Base-by-base conservation (phyloP, 805 yeast genomes). In the Saccharomycopsis microspora region DNA sequence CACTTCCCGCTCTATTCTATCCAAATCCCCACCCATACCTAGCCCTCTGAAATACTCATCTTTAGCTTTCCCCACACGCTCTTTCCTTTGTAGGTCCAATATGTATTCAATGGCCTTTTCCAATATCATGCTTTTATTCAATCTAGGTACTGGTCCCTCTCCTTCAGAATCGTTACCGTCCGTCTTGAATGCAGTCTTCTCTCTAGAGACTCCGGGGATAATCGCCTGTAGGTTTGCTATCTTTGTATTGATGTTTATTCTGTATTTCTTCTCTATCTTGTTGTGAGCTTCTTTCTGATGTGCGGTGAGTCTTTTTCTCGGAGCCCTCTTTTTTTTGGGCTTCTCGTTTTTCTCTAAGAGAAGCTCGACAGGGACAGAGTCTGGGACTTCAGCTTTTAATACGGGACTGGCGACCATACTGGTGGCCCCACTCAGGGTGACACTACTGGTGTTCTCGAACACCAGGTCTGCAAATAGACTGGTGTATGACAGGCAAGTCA, bases 281-380 rank as follows among this genome's bases (percentile, higher is more conserved):
- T 81, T 81, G 59, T 82, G 89, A 0, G 85, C 85, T 56, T 76
- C 76, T 55, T 80, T 78, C 62, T 81, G 87, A 54, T 71, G 70
- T 4, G 69, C 68, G 5, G 81, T 74, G 47, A 76, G 60, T 60
- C 78, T 69, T 62, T 76, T 76, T 58, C 80, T 64, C 42, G 74
- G 74, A 9, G 75, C 71, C 59, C 76, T 67, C 59, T 66, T 70
- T 64, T 65, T 66, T 32, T 32, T 42, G 11, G n/a, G 43, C 32
- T 28, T 62, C 11, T 28, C 31, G 19, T 19, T 19, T 19, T 19
- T 19, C 19, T 19, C 19, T 19, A 19, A 19, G 19, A 19, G 19
- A 19, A 19, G 19, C 19, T 19, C 19, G 19, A 19, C 19, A 19
- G 19, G 19, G 19, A 19, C 19, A 19, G 19, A 19, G 19, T 19